A percentile compares a stretch with the other conserved stretches of the same genome.
phyloP scores from a whole-genome alignment of 176 grass and related monocot species.

The Aegilops longissima region DNA sequence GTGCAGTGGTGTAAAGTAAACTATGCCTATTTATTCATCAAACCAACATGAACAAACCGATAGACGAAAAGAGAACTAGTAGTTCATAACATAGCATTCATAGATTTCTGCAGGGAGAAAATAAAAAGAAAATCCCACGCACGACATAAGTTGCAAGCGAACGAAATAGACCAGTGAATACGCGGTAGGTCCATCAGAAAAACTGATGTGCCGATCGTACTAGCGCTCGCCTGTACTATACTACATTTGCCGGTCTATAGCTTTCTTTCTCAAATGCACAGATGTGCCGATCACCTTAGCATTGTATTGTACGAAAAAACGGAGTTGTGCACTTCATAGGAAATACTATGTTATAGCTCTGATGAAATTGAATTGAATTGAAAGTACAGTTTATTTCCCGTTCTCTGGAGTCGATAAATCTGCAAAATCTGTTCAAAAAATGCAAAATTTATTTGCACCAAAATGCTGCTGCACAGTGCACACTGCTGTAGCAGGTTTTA shows the following conservation, averaged over 20 bases:
- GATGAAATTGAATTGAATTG: background rate
- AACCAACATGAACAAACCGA: background rate
- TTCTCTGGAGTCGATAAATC: background rate
- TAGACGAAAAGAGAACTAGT: background rate
- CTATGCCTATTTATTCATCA: background rate
- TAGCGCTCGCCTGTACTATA: background rate
- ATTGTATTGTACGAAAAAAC: background rate
- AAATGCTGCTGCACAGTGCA: background rate
- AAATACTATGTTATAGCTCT: background rate
- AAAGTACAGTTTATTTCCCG: background rate
- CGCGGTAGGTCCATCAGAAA: no score
- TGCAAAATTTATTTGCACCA: background rate
- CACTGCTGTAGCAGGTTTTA: background rate
- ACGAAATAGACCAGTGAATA: no score
- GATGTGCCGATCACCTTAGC: background rate
- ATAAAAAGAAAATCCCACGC: background rate
- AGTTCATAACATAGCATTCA: background rate
- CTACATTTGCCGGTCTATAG: background rate
- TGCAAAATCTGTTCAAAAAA: background rate
- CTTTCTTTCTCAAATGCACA: slow-evolving; percentile 9
- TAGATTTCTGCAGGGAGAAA: background rate
- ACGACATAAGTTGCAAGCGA: background rate
- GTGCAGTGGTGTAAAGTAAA: background rate
- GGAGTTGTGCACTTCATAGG: background rate
- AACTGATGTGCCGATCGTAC: no score